A percentile compares a stretch with the other conserved stretches of the same genome.
These are phyloP conservation scores for Phaseolus coccineus DNA, from an alignment of 331 rosid species.

Conservation along the genomic window DNA sequence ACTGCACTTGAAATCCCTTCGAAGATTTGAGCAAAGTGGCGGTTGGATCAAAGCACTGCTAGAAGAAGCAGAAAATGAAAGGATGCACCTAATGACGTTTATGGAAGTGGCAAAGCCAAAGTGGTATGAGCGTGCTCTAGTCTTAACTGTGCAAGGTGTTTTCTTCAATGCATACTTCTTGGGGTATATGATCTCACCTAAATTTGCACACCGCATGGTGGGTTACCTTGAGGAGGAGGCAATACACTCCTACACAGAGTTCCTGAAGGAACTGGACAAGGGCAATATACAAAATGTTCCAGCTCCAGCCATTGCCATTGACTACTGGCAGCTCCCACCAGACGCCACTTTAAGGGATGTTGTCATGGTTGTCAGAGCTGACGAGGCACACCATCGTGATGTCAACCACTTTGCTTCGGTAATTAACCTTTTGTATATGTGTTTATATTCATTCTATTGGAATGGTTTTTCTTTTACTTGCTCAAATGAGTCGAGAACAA, in stretches of 20 bases:
- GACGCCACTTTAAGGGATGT: conserved; percentile 71
- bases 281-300: conserved; percentile 82
- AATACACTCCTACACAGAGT: conserved; percentile 86
- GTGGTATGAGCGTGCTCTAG: conserved; percentile 88
- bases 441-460: not conserved
- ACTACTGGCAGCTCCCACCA: conserved; percentile 76
- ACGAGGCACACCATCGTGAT: conserved; percentile 91
- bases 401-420: conserved; percentile 92
- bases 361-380: conserved; percentile 74
- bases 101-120: conserved; percentile 80
- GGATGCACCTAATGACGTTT: conserved; percentile 93
- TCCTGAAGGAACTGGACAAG: conserved; percentile 73
- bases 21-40: conserved; percentile 86
- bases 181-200: conserved; percentile 76
- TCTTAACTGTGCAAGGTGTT: conserved; percentile 83
- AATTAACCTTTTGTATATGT: conserved; percentile 1
- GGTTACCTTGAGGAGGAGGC: conserved; percentile 97
- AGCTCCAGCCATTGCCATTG: conserved; percentile 85
- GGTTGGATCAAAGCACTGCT: conserved; percentile 90
- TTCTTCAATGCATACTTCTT: conserved; percentile 87
- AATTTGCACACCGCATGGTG: conserved; percentile 86
- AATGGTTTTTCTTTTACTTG: not conserved
- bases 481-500: not conserved
- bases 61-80: conserved; percentile 94
- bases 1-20: conserved; percentile 75